phyloP scores from a whole-genome alignment of 2,329 filamentous ascomycete genomes.

The Lachnum nothofagi region DNA sequence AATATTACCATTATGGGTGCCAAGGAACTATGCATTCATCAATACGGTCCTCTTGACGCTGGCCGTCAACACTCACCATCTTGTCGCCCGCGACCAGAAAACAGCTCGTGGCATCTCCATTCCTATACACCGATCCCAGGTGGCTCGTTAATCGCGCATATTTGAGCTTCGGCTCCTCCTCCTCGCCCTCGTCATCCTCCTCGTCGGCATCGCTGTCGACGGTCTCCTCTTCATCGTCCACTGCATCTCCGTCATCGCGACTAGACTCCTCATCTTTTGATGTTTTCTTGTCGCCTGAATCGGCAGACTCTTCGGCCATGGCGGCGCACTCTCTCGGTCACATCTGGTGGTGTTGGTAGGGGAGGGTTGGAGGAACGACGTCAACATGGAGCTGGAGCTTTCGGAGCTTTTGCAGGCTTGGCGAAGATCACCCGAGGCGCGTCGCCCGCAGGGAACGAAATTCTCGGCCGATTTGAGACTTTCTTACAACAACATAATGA shows the following conservation, averaged over 20 bases:
- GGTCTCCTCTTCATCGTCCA: conserved; percentile 18
- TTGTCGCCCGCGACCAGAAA: conserved; percentile 92
- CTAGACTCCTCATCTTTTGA: conserved; percentile 20
- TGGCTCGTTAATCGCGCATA: conserved; percentile 82
- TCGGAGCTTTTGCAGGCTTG: conserved; percentile 12
- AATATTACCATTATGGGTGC: conserved; percentile 94
- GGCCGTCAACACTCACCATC: conserved; percentile 59
- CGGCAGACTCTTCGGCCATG: conserved; percentile 31
- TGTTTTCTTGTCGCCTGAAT: conserved; percentile 26
- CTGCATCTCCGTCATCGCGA: conserved; percentile 18
- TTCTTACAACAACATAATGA: neutral
- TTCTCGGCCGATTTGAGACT: neutral
- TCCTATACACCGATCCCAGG: conserved; percentile 77
- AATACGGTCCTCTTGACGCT: conserved; percentile 24
- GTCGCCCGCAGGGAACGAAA: neutral
- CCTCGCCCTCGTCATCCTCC: conserved; percentile 68
- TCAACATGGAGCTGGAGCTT: conserved; percentile 25
- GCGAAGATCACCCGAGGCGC: conserved; percentile 1
- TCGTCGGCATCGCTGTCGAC: conserved; percentile 14
- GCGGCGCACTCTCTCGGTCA: conserved; percentile 27
- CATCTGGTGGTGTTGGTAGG: conserved; percentile 29
- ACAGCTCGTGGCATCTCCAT: conserved; percentile 88
- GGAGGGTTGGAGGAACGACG: conserved; percentile 19
- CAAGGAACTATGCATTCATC: conserved; percentile 62
- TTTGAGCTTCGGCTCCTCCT: conserved; percentile 91